phyloP scores from a whole-genome alignment of 1,139 yeast genomes.

The Yamadazyma trypodendri region DNA sequence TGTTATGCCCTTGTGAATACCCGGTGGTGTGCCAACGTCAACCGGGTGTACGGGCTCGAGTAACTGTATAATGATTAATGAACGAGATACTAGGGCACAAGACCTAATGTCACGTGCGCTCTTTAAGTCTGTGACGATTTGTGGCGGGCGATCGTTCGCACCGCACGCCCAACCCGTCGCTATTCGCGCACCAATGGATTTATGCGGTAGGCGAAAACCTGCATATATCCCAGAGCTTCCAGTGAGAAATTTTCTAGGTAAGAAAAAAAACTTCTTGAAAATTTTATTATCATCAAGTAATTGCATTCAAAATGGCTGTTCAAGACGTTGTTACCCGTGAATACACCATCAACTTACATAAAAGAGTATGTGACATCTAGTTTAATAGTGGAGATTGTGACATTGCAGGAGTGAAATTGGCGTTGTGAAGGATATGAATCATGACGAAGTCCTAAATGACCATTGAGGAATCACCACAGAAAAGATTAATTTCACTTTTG shows the following conservation, averaged over 20 bases:
- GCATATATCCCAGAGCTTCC: conserved; percentile 6
- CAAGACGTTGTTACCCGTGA: conserved; percentile 99
- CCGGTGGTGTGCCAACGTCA: conserved; percentile 20
- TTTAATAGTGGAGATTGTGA: not conserved
- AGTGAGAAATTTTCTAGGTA: conserved; percentile 2
- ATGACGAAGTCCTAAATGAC: too few relatives aligned
- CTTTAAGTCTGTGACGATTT: not conserved
- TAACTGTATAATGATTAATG: conserved; percentile 6
- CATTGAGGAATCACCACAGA: too few relatives aligned
- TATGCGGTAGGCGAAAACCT: not conserved
- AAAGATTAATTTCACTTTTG: too few relatives aligned
- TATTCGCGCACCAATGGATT: not conserved
- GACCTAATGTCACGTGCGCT: not conserved
- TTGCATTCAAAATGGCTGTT: conserved; percentile 65
- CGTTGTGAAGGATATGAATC: too few relatives aligned
- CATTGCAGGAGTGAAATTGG: too few relatives aligned
- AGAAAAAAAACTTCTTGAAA: conserved; percentile 8
- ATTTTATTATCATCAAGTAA: conserved; percentile 4
- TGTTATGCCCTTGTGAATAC: conserved; percentile 9
- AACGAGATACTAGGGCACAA: not conserved
- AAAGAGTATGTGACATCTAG: conserved; percentile 78
- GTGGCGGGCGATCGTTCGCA: not conserved
- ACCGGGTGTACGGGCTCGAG: conserved; percentile 27
- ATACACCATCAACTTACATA: conserved; percentile 99
- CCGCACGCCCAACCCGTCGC: not conserved